These are phyloP conservation scores for Magnusiomyces suaveolens DNA, from an alignment of 1,139 yeast species.

Conservation along the genomic window DNA sequence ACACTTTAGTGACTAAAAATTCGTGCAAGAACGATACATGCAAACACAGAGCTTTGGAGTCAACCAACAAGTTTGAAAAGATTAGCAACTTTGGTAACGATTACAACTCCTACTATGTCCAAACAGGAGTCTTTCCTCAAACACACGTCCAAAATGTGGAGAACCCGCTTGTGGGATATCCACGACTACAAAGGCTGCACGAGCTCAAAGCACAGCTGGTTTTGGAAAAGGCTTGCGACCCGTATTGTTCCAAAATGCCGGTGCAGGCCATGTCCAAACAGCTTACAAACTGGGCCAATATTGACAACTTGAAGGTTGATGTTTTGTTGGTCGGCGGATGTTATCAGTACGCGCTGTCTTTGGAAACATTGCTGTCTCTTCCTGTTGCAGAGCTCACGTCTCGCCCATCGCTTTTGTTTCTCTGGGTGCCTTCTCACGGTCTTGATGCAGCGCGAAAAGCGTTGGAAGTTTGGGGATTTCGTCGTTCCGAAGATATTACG, in stretches of 20 bases:
- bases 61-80: too few species aligned
- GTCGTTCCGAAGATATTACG: constrained; percentile 83
- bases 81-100: constrained; percentile 44
- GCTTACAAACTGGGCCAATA: constrained; percentile 50
- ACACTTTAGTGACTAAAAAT: too few species aligned
- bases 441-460: constrained; percentile 42
- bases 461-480: constrained; percentile 62
- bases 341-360: constrained; percentile 52
- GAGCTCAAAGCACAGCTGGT: constrained; percentile 49
- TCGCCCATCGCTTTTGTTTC: constrained; percentile 73
- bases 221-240: constrained; percentile 43
- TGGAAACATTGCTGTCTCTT: constrained; percentile 49
- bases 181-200: constrained; percentile 62
- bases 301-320: constrained; percentile 56
- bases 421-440: constrained; percentile 70
- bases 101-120: constrained; percentile 60
- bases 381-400: constrained; percentile 69
- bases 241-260: constrained; percentile 54
- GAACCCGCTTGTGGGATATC: constrained; percentile 72
- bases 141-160: constrained; percentile 53
- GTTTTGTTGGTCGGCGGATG: constrained; percentile 88
- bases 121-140: constrained; percentile 52
- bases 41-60: too few species aligned
- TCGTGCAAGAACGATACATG: too few species aligned
- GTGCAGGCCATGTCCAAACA: constrained; percentile 43